These are phyloP conservation scores for Penicillium freii DNA, from an alignment of 2,329 filamentous ascomycete species.

Conservation along the genomic window DNA sequence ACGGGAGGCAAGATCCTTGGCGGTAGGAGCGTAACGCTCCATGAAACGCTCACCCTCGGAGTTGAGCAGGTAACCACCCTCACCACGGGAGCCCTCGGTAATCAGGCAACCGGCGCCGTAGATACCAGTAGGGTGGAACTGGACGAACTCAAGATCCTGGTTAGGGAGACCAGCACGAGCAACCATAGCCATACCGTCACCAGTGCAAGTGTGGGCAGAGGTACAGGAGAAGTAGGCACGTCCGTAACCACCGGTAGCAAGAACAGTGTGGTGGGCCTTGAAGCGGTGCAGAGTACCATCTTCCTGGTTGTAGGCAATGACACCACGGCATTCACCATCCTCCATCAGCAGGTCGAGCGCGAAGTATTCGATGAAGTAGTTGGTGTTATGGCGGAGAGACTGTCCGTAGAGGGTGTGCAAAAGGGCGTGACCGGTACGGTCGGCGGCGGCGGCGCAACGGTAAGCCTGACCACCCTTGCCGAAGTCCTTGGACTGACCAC, in stretches of 20 bases:
- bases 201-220: slow-evolving; percentile 95
- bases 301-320: slow-evolving; percentile 97
- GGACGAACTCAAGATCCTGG: slow-evolving; percentile 99
- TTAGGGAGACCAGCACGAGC: slow-evolving; percentile 95
- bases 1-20: slow-evolving; percentile 94
- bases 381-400: slow-evolving; percentile 94
- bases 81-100: slow-evolving; percentile 94
- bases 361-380: slow-evolving; percentile 99
- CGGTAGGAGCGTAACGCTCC: slow-evolving; percentile 96
- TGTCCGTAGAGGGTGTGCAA: slow-evolving; percentile 98
- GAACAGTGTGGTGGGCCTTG: slow-evolving; percentile 91
- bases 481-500: slow-evolving; percentile 91
- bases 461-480: slow-evolving; percentile 98
- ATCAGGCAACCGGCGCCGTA: slow-evolving; percentile 98
- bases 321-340: slow-evolving; percentile 92
- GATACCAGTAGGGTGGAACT: slow-evolving; percentile 99
- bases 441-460: slow-evolving; percentile 92
- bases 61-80: slow-evolving; percentile 97
- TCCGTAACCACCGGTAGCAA: slow-evolving; percentile 96
- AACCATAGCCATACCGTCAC: slow-evolving; percentile 99
- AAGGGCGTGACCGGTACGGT: slow-evolving; percentile 94
- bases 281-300: slow-evolving; percentile 97
- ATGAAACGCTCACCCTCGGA: slow-evolving; percentile 98
- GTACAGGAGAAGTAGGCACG: slow-evolving; percentile 98
- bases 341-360: slow-evolving; percentile 97